Conservation (phyloP, 2,329 filamentous ascomycete species). For the Clathrospora elynae region DNA sequence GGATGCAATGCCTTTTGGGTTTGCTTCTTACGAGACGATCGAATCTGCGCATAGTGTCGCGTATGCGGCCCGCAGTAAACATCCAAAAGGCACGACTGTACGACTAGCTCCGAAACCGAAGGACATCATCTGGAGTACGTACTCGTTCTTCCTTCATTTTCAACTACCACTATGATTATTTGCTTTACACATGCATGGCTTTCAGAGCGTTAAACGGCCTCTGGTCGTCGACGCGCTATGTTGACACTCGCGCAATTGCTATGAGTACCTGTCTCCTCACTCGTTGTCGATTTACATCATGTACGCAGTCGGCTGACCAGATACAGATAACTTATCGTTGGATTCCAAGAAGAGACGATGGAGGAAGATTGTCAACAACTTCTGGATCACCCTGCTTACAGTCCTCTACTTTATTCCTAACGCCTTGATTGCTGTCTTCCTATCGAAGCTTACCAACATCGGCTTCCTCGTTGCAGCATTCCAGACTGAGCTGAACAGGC, state of each 20-base stretch:
- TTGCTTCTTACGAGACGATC: slow-evolving; percentile 90
- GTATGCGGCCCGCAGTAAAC: slow-evolving; percentile 78
- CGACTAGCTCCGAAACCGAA: slow-evolving; percentile 81
- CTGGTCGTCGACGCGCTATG: no score
- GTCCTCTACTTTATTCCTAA: slow-evolving; percentile 90
- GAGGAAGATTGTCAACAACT: slow-evolving; percentile 75
- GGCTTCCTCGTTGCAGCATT: slow-evolving; percentile 81
- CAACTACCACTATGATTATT: no score
- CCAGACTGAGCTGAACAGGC: slow-evolving; percentile 62
- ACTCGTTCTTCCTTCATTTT: no score
- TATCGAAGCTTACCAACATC: slow-evolving; percentile 83
- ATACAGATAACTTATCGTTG: slow-evolving; percentile 84
- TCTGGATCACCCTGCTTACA: slow-evolving; percentile 83
- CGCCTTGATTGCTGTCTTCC: slow-evolving; percentile 89
- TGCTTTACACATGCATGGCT: no score
- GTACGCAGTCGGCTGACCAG: no score
- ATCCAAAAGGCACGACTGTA: slow-evolving; percentile 77
- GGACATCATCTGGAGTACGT: slow-evolving; percentile 97
- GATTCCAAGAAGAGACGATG: slow-evolving; percentile 70
- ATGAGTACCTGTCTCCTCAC: no score
- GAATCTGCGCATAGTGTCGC: slow-evolving; percentile 86
- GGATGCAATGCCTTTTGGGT: slow-evolving; percentile 88
- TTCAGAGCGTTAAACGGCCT: no score
- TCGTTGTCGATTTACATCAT: no score
- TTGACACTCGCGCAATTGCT: no score